Conservation (phyloP, 1,139 yeast genomes). For the Yamadazyma oceani region DNA sequence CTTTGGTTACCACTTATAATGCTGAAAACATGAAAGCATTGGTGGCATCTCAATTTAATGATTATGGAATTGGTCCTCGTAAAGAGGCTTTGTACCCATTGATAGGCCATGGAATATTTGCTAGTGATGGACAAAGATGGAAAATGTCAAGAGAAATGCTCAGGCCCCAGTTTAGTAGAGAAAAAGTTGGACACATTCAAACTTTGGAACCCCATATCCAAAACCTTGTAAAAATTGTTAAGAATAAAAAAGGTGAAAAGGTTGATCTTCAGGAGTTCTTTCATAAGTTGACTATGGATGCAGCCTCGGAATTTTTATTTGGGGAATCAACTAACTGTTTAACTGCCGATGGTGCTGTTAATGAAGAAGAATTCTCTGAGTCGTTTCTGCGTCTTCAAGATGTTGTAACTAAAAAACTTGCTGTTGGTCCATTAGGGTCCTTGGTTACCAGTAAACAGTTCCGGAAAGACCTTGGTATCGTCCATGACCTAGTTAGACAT, state of each 20-base stretch:
- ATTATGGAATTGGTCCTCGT: conserved; percentile 51
- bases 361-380: conserved; percentile 34
- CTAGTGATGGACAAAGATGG: conserved; percentile 58
- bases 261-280: conserved; percentile 41
- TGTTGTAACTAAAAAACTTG: conserved; percentile 28
- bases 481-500: conserved; percentile 28
- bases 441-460: conserved; percentile 27
- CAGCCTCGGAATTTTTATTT: conserved; percentile 51
- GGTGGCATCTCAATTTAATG: conserved; percentile 46
- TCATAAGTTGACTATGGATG: conserved; percentile 45
- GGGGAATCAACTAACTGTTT: conserved; percentile 37
- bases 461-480: conserved; percentile 19
- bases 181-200: conserved; percentile 50
- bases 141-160: conserved; percentile 55
- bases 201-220: conserved; percentile 48
- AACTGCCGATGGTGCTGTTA: conserved; percentile 16
- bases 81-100: conserved; percentile 40
- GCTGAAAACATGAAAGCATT: conserved; percentile 38
- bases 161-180: conserved; percentile 58
- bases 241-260: conserved; percentile 19
- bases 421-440: conserved; percentile 27
- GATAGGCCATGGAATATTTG: conserved; percentile 59
- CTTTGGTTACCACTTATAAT: conserved; percentile 22
- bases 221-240: conserved; percentile 31
- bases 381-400: conserved; percentile 33